Conservation (phyloP, 148 eudicot genomes). For the Amaranthus hypochondriacus region DNA sequence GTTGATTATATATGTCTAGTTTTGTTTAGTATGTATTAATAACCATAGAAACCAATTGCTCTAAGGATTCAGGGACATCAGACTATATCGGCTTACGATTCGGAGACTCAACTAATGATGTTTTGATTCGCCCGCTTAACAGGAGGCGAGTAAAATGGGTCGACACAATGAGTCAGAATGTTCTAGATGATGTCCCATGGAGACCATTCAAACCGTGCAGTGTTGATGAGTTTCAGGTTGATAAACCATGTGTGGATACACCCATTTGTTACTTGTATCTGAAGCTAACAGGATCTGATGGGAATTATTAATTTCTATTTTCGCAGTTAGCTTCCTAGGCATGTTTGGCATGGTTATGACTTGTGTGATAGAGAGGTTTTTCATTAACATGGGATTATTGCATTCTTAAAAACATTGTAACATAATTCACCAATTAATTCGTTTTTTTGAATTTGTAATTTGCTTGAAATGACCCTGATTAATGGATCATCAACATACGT, state of each 20-base stretch:
- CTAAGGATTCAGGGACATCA: conserved; percentile 48
- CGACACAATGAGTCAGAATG: conserved; percentile 46
- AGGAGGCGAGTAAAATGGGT: conserved; percentile 39
- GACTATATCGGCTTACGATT: conserved; percentile 45
- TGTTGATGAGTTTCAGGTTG: conserved; percentile 47
- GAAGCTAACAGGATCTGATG: conserved; percentile 41
- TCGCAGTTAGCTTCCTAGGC: conserved; percentile 43
- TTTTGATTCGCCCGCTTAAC: conserved; percentile 42
- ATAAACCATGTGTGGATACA: conserved; percentile 42
- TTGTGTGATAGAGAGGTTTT: conserved; percentile 47
- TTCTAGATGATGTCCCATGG: conserved; percentile 46
- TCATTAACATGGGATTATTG: conserved; percentile 7
- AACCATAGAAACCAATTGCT: conserved; percentile 51
- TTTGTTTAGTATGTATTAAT: neutral
- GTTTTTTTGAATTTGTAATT: too few relatives aligned
- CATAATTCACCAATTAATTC: too few relatives aligned
- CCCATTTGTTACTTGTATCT: conserved; percentile 53
- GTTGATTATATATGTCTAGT: neutral
- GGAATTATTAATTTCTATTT: conserved; percentile 37
- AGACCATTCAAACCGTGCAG: conserved; percentile 61
- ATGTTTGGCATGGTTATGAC: conserved; percentile 56
- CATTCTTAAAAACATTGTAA: too few relatives aligned
- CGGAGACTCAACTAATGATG: conserved; percentile 45
- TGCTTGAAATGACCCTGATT: neutral
- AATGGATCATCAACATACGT: conserved; percentile 2